Evolutionary conservation across 2,329 filamentous ascomycete genomes (phyloP).

Genomic region (Penicillium sp.): DNA sequence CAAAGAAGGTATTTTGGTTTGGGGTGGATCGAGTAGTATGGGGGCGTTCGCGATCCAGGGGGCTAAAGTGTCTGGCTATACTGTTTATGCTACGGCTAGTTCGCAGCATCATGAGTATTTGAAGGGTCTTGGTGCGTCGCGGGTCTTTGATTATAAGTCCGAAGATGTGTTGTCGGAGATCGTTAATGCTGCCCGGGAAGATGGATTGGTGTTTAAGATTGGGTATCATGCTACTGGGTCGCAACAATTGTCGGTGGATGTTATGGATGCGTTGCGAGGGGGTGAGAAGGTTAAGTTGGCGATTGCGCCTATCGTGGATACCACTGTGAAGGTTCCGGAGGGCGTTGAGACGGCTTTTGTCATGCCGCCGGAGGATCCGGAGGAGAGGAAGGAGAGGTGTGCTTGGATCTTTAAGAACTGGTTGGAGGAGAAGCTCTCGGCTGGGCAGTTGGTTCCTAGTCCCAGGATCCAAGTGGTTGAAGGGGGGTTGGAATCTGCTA

Average conservation of each 20-base stretch:
- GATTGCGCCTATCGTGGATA: constrained; percentile 9
- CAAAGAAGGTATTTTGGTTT: constrained; percentile 19
- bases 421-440: constrained; percentile 13
- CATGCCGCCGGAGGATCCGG: constrained; percentile 8
- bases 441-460: constrained; percentile 18
- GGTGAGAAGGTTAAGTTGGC: constrained; percentile 3
- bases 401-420: constrained; percentile 16
- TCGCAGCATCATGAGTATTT: constrained; percentile 27
- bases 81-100: constrained; percentile 11
- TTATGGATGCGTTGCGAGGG: constrained; percentile 2
- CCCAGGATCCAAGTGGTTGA: constrained; percentile 16
- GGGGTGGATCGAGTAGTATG: constrained; percentile 12
- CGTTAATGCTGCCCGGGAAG: constrained; percentile 3
- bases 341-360: constrained; percentile 8
- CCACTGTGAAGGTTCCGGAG: constrained; percentile 5
- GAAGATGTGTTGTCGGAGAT: constrained; percentile 11
- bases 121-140: constrained; percentile 35
- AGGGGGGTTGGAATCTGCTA: constrained; percentile 16
- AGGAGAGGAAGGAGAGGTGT: constrained; percentile 7
- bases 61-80: constrained; percentile 8
- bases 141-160: constrained; percentile 41
- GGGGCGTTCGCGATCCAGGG: constrained; percentile 8
- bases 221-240: constrained; percentile 5
- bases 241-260: constrained; percentile 7
- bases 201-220: constrained; percentile 5